phyloP scores from a whole-genome alignment of 1,284 basidiomycete species.

The Leccinum pachyderme region DNA sequence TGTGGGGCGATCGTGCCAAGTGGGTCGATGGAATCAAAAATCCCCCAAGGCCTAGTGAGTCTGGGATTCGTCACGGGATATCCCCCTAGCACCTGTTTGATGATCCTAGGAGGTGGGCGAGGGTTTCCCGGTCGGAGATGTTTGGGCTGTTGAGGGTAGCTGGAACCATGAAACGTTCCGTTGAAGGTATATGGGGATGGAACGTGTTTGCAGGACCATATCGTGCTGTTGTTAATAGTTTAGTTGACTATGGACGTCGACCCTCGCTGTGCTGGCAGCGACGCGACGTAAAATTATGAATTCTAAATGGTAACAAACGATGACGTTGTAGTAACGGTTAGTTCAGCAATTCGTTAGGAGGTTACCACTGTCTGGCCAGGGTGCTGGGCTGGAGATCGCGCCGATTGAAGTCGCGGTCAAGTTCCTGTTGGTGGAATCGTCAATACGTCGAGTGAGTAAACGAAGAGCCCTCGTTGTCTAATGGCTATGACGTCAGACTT shows the following conservation, averaged over 20 bases:
- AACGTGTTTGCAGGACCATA: constrained; percentile 7
- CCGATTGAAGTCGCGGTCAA: background rate
- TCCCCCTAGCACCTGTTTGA: background rate
- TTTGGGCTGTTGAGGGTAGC: background rate
- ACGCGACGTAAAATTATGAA: constrained; percentile 11
- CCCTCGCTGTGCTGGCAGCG: background rate
- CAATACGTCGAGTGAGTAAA: background rate
- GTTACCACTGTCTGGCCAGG: background rate
- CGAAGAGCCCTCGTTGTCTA: constrained; percentile 64
- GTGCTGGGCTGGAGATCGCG: constrained; percentile 10
- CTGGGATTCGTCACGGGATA: background rate
- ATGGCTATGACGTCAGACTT: constrained; percentile 80
- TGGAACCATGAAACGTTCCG: background rate
- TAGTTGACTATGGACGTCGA: background rate
- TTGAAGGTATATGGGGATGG: constrained; percentile 6
- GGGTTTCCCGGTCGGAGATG: constrained; percentile 3
- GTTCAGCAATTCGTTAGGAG: background rate
- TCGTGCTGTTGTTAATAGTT: constrained; percentile 15
- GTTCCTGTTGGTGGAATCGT: background rate
- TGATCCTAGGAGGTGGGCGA: background rate
- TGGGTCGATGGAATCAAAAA: constrained; percentile 1
- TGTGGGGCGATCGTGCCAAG: constrained; percentile 1
- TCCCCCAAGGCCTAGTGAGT: background rate
- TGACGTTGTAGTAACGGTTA: background rate
- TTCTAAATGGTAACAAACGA: background rate